A percentile compares a stretch with the other conserved stretches of the same genome.
phyloP scores from a whole-genome alignment of 306 rosid genomes.

The Medicago ruthenica region DNA sequence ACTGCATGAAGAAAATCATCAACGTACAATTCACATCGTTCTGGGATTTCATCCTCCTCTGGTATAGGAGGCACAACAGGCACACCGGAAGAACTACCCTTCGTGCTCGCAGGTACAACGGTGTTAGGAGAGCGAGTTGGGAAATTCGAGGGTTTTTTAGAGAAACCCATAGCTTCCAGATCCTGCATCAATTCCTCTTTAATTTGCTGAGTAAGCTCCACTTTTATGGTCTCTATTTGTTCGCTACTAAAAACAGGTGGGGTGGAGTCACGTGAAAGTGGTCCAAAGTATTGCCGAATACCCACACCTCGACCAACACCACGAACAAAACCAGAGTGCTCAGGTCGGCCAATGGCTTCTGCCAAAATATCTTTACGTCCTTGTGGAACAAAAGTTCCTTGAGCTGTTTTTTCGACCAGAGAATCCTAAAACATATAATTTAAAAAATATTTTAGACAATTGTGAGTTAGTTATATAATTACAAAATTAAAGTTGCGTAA shows the following conservation, averaged over 20 bases:
- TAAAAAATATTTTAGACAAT: neutral
- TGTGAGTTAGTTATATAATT: neutral
- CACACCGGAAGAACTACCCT: neutral
- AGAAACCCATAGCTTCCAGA: neutral
- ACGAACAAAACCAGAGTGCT: conserved; percentile 9
- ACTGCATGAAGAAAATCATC: neutral
- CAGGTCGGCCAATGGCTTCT: conserved; percentile 23
- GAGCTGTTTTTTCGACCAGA: conserved; percentile 14
- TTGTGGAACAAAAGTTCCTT: conserved; percentile 18
- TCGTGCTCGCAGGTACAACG: neutral
- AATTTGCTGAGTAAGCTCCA: conserved; percentile 17
- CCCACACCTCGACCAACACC: conserved; percentile 22
- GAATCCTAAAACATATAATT: conserved; percentile 1
- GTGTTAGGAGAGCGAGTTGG: neutral
- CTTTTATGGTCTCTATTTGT: neutral
- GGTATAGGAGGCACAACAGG: neutral
- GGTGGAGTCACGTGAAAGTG: neutral
- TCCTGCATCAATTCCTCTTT: conserved; percentile 20
- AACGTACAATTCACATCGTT: conserved; percentile 13
- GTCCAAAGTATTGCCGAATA: conserved; percentile 8
- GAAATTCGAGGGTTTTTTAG: neutral
- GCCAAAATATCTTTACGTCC: conserved; percentile 20
- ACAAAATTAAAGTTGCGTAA: neutral
- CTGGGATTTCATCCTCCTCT: conserved; percentile 17
- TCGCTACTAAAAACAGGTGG: conserved; percentile 1